Conservation (phyloP, 2,329 filamentous ascomycete species). For the Coniochaeta sp. region DNA sequence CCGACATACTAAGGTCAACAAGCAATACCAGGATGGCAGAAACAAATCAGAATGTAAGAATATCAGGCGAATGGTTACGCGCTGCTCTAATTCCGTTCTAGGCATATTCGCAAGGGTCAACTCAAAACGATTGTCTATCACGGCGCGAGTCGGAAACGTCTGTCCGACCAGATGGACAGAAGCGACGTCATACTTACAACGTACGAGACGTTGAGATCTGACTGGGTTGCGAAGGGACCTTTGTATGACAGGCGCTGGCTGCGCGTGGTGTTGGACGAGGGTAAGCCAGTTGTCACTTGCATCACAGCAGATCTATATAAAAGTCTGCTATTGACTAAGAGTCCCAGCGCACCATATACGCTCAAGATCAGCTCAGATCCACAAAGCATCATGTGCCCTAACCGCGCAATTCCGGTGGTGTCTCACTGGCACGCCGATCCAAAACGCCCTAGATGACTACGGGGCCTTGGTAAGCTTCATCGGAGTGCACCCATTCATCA, state of each 20-base stretch:
- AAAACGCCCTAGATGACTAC: slow-evolving; percentile 31
- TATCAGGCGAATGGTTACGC: neutral
- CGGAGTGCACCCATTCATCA: slow-evolving; percentile 15
- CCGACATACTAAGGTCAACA: slow-evolving; percentile 3
- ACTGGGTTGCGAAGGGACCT: slow-evolving; percentile 9
- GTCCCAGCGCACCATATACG: slow-evolving; percentile 28
- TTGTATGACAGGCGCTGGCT: slow-evolving; percentile 3
- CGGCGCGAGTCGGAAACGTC: slow-evolving; percentile 10
- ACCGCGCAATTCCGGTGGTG: slow-evolving; percentile 26
- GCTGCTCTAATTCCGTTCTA: slow-evolving; percentile 5
- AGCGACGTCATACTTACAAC: slow-evolving; percentile 23
- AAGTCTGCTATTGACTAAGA: neutral
- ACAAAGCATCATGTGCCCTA: slow-evolving; percentile 18
- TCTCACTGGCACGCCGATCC: slow-evolving; percentile 32
- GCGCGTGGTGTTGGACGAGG: slow-evolving; percentile 28
- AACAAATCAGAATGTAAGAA: slow-evolving; percentile 17
- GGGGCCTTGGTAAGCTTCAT: slow-evolving; percentile 27
- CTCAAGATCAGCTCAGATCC: slow-evolving; percentile 20
- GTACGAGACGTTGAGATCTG: slow-evolving; percentile 21
- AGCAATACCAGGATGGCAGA: slow-evolving; percentile 18
- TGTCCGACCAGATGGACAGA: slow-evolving; percentile 4
- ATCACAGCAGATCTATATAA: neutral
- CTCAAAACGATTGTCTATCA: slow-evolving; percentile 11
- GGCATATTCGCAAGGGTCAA: slow-evolving; percentile 12
- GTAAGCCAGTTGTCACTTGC: slow-evolving; percentile 10